Evolutionary conservation across 73 alveolate genomes (phyloP).

Genomic region (Tetrahymena elliotti): DNA sequence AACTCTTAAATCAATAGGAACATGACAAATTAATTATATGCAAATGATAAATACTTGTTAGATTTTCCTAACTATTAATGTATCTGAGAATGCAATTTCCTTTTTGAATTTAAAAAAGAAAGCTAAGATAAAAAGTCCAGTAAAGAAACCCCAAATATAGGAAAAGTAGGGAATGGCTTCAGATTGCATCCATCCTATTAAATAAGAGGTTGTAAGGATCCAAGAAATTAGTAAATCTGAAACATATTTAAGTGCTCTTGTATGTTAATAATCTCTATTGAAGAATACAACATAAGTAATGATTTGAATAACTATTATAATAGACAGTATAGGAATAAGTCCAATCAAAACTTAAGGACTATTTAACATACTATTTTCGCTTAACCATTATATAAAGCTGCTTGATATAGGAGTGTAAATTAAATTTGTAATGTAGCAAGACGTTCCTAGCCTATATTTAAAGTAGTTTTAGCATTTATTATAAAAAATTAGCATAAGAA

Average conservation of each 20-base stretch:
- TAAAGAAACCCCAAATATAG: neutral
- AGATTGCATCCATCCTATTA: neutral
- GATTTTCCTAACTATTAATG: neutral
- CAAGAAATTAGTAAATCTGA: neutral
- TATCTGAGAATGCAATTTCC: neutral
- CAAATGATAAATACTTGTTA: neutral
- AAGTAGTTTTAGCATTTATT: neutral
- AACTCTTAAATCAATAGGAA: neutral
- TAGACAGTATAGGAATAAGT: neutral
- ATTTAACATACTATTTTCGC: neutral
- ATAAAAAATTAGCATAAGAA: neutral
- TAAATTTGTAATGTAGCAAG: neutral
- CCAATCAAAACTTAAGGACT: neutral
- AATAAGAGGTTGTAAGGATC: neutral
- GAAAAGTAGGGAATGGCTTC: neutral
- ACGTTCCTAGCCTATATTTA: neutral
- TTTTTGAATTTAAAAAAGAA: neutral
- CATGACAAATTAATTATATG: neutral
- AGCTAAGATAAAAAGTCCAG: neutral
- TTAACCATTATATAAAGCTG: neutral
- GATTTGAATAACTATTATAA: neutral
- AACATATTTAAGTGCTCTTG: neutral
- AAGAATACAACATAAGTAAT: neutral
- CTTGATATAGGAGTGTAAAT: neutral
- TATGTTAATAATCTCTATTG: neutral